Evolutionary conservation across 192 early-diverging fungal genomes (phyloP).

Genomic region (Backusella parvicylindrica): DNA sequence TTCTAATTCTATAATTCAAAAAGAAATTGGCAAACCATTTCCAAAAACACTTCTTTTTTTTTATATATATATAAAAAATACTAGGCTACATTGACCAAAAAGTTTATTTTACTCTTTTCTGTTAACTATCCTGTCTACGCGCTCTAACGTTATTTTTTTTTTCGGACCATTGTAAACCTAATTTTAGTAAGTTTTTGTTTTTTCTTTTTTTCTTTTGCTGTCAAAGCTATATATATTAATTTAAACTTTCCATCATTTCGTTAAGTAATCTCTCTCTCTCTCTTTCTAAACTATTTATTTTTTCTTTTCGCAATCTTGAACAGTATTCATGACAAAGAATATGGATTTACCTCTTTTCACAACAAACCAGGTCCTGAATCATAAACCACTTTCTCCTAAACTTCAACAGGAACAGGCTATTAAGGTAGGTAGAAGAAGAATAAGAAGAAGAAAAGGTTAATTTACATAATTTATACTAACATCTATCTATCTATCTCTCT

Average conservation of each 20-base stretch:
- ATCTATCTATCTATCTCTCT: not conserved
- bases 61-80: not conserved
- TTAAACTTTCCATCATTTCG: not conserved
- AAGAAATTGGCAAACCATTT: not conserved
- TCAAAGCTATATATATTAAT: not conserved
- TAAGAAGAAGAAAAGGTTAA: not conserved
- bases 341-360: not conserved
- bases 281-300: not conserved
- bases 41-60: not conserved
- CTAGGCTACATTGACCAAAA: not conserved
- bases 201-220: not conserved
- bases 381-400: not conserved
- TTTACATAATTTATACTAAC: not conserved
- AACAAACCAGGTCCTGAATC: not conserved
- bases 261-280: not conserved
- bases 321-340: not conserved
- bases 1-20: not conserved
- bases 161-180: no score
- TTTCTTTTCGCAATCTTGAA: not conserved
- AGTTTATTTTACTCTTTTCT: not conserved
- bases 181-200: no score
- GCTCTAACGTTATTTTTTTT: no score
- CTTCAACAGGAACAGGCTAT: slow-evolving; percentile 2
- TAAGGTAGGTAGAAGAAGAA: not conserved
- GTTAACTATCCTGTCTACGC: not conserved